A percentile compares a stretch with the other conserved stretches of the same genome.
These are phyloP conservation scores for Chrysoporthe deuterocubensis DNA, from an alignment of 2,329 filamentous ascomycete genomes.

Conservation along the genomic window DNA sequence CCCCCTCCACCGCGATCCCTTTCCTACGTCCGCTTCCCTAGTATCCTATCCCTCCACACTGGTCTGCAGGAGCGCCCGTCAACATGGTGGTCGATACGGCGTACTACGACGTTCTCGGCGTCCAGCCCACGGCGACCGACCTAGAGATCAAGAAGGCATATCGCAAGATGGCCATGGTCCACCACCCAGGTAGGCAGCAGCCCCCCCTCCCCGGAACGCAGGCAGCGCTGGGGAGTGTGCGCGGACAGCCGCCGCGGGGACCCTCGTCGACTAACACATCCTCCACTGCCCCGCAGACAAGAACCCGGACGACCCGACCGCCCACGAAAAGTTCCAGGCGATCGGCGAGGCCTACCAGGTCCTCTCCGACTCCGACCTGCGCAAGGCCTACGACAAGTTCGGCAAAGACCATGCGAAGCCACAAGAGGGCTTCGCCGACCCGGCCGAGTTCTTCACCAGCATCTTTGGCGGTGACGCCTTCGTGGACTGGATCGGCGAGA, in stretches of 20 bases:
- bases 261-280: background rate
- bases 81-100: conserved; percentile 85
- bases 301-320: conserved; percentile 93
- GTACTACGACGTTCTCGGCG: conserved; percentile 87
- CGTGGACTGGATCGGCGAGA: conserved; percentile 95
- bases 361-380: conserved; percentile 82
- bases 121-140: conserved; percentile 82
- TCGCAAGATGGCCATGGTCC: conserved; percentile 89
- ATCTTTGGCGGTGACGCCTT: conserved; percentile 98
- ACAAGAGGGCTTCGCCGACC: conserved; percentile 90
- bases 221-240: background rate
- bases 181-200: conserved; percentile 74
- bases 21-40: background rate
- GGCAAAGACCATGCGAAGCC: conserved; percentile 95
- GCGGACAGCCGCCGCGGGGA: background rate
- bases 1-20: background rate
- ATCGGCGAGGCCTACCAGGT: conserved; percentile 79
- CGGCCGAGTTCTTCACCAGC: conserved; percentile 95
- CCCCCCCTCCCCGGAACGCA: background rate
- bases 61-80: conserved; percentile 5
- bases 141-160: conserved; percentile 98
- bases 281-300: conserved; percentile 67
- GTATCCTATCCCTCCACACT: background rate
- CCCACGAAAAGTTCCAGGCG: conserved; percentile 91
- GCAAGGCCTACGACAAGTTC: conserved; percentile 93